These are phyloP conservation scores for Moringa oleifera DNA, from an alignment of 345 rosid genomes.

Conservation along the genomic window DNA sequence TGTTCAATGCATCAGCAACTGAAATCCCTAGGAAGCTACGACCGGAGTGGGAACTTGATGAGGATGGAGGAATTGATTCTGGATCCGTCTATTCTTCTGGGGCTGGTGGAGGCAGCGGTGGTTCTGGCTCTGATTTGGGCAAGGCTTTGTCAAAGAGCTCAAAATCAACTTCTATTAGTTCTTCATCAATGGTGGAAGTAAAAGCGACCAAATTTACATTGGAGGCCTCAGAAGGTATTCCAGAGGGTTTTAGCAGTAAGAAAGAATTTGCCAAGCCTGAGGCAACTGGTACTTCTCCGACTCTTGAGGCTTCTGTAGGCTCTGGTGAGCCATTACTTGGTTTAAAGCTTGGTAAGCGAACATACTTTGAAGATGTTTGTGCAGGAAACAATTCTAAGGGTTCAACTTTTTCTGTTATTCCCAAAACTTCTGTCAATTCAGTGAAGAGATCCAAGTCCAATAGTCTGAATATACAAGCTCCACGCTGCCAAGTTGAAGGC, in stretches of 20 bases:
- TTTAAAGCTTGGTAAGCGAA: slow-evolving; percentile 74
- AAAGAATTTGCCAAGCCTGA: slow-evolving; percentile 31
- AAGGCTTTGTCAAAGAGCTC: slow-evolving; percentile 66
- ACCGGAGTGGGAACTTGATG: slow-evolving; percentile 63
- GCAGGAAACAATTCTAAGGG: slow-evolving; percentile 41
- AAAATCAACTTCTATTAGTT: slow-evolving; percentile 60
- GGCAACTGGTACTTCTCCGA: slow-evolving; percentile 29
- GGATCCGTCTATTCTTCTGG: slow-evolving; percentile 56
- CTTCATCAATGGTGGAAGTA: slow-evolving; percentile 51
- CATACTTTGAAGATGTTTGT: slow-evolving; percentile 62
- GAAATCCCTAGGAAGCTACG: slow-evolving; percentile 48
- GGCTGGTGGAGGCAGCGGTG: slow-evolving; percentile 42
- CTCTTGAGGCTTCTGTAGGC: slow-evolving; percentile 57
- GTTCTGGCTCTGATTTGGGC: slow-evolving; percentile 62
- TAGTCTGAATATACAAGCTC: slow-evolving; percentile 33
- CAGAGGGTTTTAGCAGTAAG: slow-evolving; percentile 31
- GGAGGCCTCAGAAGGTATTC: slow-evolving; percentile 40
- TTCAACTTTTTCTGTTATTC: slow-evolving; percentile 27
- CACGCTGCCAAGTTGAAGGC: slow-evolving; percentile 76
- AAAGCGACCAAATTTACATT: slow-evolving; percentile 35
- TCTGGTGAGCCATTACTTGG: slow-evolving; percentile 69
- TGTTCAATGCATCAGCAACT: slow-evolving; percentile 45
- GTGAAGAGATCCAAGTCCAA: slow-evolving; percentile 53
- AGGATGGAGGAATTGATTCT: slow-evolving; percentile 51
- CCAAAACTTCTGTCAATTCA: slow-evolving; percentile 33